Conservation (phyloP, 352 stramenopile genomes). For the Thraustochytrium striatum region DNA sequence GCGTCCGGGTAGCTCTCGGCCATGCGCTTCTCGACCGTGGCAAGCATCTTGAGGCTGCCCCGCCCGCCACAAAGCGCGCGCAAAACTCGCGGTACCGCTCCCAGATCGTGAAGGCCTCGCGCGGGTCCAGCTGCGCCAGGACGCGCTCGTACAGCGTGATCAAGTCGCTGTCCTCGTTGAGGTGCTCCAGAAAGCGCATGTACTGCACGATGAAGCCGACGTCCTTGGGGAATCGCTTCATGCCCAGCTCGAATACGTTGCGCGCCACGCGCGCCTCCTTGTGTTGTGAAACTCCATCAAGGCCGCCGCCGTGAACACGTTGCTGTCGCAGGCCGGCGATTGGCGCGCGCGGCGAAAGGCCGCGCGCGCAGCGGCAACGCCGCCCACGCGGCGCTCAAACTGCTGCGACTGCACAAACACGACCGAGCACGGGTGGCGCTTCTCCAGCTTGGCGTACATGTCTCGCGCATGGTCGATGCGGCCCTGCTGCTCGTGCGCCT, state of each 20-base stretch:
- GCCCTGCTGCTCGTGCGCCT: slow-evolving; percentile 14
- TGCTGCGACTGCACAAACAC: slow-evolving; percentile 43
- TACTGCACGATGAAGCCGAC: slow-evolving; percentile 26
- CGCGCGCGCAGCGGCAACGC: neutral
- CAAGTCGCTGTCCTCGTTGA: slow-evolving; percentile 45
- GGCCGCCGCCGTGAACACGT: slow-evolving; percentile 23
- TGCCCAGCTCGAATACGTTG: slow-evolving; percentile 33
- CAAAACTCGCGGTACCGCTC: slow-evolving; percentile 41
- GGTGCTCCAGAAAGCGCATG: slow-evolving; percentile 38
- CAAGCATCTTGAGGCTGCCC: neutral
- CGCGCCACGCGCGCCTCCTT: slow-evolving; percentile 15
- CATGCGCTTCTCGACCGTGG: neutral
- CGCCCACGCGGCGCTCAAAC: slow-evolving; percentile 23
- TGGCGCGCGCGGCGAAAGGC: slow-evolving; percentile 28
- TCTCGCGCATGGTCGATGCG: neutral
- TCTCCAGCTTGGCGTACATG: slow-evolving; percentile 4
- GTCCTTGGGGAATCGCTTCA: slow-evolving; percentile 7
- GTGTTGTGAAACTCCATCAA: slow-evolving; percentile 41
- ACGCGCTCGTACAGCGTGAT: slow-evolving; percentile 37
- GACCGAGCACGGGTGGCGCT: slow-evolving; percentile 12
- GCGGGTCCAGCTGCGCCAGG: slow-evolving; percentile 28
- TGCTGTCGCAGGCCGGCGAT: slow-evolving; percentile 14
- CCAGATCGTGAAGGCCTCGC: slow-evolving; percentile 31
- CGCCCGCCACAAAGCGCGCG: slow-evolving; percentile 1
- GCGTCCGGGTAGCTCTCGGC: neutral